phyloP scores from a whole-genome alignment of 345 rosid species.

The Pugionium cornutum region DNA sequence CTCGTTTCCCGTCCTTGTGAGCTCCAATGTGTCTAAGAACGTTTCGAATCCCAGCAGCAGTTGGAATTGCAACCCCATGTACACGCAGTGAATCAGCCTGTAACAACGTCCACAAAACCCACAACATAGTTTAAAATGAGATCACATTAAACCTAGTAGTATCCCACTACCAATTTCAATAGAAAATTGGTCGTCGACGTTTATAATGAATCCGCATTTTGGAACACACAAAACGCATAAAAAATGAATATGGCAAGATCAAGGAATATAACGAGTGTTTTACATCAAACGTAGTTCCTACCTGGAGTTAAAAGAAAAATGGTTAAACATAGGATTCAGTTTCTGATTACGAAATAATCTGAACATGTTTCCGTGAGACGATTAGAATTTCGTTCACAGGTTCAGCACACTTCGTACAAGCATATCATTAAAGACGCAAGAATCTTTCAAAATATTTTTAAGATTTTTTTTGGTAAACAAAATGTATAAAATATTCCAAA shows the following conservation, averaged over 20 bases:
- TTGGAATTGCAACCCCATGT: conserved; percentile 95
- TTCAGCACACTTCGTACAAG: conserved; percentile 22
- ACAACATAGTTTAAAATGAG: conserved; percentile 3
- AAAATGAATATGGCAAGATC: background rate
- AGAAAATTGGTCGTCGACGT: conserved; percentile 16
- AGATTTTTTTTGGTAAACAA: too few species aligned
- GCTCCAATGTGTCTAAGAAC: conserved; percentile 86
- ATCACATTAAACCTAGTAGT: background rate
- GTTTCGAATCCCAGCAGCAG: conserved; percentile 74
- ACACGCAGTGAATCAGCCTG: conserved; percentile 82
- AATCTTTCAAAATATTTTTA: too few species aligned
- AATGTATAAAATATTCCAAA: background rate
- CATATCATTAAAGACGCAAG: background rate
- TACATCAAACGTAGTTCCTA: conserved; percentile 11
- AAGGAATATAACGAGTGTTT: background rate
- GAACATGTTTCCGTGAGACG: background rate
- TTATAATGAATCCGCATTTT: background rate
- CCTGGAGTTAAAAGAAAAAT: conserved; percentile 1
- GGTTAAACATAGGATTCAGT: background rate
- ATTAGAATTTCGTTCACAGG: conserved; percentile 10
- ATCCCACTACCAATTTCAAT: conserved; percentile 11
- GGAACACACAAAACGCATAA: background rate
- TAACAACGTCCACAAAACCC: conserved; percentile 29
- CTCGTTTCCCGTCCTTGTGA: conserved; percentile 57
- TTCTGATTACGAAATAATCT: conserved; percentile 3